Base-by-base conservation (phyloP, 228 moss, liverwort and hornwort species). In the Sphagnum fallax region DNA sequence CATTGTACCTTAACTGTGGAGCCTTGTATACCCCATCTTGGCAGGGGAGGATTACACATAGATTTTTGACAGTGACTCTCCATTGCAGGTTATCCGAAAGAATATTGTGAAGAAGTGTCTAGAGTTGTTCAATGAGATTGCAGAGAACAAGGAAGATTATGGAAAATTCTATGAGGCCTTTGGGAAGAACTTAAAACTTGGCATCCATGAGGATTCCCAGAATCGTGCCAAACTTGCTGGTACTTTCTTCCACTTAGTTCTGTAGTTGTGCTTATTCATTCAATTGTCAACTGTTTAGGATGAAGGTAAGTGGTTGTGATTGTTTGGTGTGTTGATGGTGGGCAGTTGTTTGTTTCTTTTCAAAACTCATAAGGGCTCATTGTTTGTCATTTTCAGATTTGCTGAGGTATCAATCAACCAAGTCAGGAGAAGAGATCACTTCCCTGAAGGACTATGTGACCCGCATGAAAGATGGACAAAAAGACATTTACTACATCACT, bases 91-190 rank as follows among this genome's bases (percentile, higher is more conserved):
- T 0, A 91, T 91, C 67, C 75, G 91, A 65, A 91, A 91, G 78
- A 88, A 91, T 7, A 64, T 91, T 47, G 91, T 91, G 73, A 91
- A 91, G 80, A 91, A 91, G 73, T 86, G 86, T 9, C 72, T 91
- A 67, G 91, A 91, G 7, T 81, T 89, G 83, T 91, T 91, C 74
- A 73, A 73, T 16, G 91, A 91, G 62, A 84, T 91, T 0, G 59
- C 91, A 0, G 91, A 91, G 84, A 88, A 88, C 76, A 91, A 91
- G 76, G 91, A 91, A 60, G 88, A 91, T 15, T 91, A 91, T 52
- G 75, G 69, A 0, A 91, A 89, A 75, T 91, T 91, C 58, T 91
- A 91, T 66, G 91, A 91, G 51, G 60, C 82, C 0, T 91, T 82
- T 63, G 81, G 88, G 16, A 91, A 91, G 81, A 91, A 88, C 13